Conservation (phyloP, 345 rosid species). For the Balakata baccata region DNA sequence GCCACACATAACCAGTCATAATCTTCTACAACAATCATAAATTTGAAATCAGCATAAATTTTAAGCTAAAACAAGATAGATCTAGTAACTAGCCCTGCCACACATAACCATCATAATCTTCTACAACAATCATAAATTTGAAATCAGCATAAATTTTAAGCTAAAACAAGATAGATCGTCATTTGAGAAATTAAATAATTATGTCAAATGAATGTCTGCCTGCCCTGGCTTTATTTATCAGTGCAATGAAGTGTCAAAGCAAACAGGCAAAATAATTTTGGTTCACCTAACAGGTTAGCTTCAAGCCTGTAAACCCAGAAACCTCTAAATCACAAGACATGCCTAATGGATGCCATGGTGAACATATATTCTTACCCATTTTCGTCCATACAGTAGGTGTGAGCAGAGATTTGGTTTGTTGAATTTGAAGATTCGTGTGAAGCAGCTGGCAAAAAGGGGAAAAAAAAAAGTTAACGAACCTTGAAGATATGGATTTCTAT, state of each 20-base stretch:
- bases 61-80: too few relatives aligned
- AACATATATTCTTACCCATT: slow-evolving; percentile 60
- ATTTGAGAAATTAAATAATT: neutral
- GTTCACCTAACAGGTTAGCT: neutral
- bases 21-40: neutral
- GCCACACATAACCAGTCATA: neutral
- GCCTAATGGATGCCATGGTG: neutral
- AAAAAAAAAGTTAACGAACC: neutral
- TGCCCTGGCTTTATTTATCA: neutral
- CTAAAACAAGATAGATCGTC: neutral
- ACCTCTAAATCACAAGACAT: neutral
- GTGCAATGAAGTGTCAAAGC: neutral
- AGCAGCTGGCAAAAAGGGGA: slow-evolving; percentile 44
- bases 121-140: neutral
- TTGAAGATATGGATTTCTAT: slow-evolving; percentile 1
- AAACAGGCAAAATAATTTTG: neutral
- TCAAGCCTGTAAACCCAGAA: neutral
- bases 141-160: neutral
- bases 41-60: neutral
- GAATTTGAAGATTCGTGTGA: slow-evolving; percentile 86
- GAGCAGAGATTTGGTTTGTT: slow-evolving; percentile 56
- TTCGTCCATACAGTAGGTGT: slow-evolving; percentile 55
- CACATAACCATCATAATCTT: neutral
- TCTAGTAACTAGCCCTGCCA: neutral
- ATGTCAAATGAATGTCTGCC: neutral